phyloP scores from a whole-genome alignment of 2,329 filamentous ascomycete genomes.

The Scolecobasidium constrictum region DNA sequence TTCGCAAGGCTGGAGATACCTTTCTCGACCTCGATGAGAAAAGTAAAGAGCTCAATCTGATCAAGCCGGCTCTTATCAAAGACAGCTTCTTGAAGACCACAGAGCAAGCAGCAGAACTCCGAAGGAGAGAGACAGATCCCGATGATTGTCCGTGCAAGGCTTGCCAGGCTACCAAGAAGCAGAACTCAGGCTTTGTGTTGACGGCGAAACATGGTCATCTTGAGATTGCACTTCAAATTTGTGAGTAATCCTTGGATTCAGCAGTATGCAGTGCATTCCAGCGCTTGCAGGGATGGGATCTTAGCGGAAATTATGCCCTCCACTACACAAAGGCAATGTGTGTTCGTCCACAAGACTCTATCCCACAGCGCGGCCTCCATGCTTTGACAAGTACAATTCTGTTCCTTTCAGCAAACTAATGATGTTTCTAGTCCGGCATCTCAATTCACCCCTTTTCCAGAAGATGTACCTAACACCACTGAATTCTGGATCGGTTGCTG shows the following conservation, averaged over 20 bases:
- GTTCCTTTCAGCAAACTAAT: too few relatives aligned
- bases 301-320: too few relatives aligned
- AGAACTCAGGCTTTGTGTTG: not conserved
- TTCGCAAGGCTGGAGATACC: not conserved
- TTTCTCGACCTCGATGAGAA: constrained; percentile 1
- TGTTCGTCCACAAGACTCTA: too few relatives aligned
- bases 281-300: too few relatives aligned
- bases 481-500: too few relatives aligned
- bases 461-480: not conserved
- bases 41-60: constrained; percentile 3
- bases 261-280: too few relatives aligned
- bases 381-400: too few relatives aligned
- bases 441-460: constrained; percentile 4
- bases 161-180: not conserved
- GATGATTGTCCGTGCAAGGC: not conserved
- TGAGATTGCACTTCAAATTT: not conserved
- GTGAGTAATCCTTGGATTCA: too few relatives aligned
- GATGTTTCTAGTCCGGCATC: not conserved
- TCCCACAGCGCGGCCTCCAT: too few relatives aligned
- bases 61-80: constrained; percentile 4
- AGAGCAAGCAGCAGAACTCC: not conserved
- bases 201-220: constrained; percentile 2
- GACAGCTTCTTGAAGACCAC: constrained; percentile 1
- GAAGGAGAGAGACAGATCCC: not conserved
- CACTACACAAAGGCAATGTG: too few relatives aligned